Evolutionary conservation across 192 early-diverging fungal genomes (phyloP), one percentile per base, ranked within the genome.

Genomic region (Coemansia sp.): DNA sequence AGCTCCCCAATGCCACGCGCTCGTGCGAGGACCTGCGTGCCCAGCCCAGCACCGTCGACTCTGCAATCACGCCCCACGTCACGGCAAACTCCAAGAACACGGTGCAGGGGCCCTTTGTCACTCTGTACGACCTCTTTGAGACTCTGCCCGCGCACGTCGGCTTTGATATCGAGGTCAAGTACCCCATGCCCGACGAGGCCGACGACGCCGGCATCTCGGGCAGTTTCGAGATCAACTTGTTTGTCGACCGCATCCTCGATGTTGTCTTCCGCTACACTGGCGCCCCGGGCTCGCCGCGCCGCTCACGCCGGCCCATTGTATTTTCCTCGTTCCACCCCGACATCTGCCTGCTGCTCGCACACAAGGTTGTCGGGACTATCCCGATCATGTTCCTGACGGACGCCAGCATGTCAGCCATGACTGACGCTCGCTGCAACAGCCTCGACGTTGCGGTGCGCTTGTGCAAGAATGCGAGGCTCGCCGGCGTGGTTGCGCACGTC

Each of bases 121-220:
- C 91, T 12, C 78, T 97, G 19, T 74, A 77, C 41, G 85, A 90
- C 31, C 82, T 86, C 6, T 87, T 89, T 41, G 61, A 86, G 78
- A 76, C 61, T 19, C 80, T 95, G 16, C 91, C 92, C 0, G 56
- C 64, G 4, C 54, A 65, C 7, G 80, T 87, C 23, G 92, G 91
- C 5, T 97, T 94, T 56, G 94, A 95, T 51, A 87, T 97, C 43
- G 94, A 97, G 60, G 80, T 97, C 66, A 97, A 97, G 68, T 97
- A 95, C 47, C 94, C 94, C 5, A 87, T 89, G 81, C 68, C 87
- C 5, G 84, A 92, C 45, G 94, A 97, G 55, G 88, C 91, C 29
- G 86, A 92, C 63, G 71, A 74, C 23, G 83, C 82, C 19, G 77
- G 79, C 23, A 68, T 97, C 11, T 78, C 62, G 10, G 54, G 76